Conservation (phyloP, 2,329 filamentous ascomycete species). For the Arthrobotrys musiformis region DNA sequence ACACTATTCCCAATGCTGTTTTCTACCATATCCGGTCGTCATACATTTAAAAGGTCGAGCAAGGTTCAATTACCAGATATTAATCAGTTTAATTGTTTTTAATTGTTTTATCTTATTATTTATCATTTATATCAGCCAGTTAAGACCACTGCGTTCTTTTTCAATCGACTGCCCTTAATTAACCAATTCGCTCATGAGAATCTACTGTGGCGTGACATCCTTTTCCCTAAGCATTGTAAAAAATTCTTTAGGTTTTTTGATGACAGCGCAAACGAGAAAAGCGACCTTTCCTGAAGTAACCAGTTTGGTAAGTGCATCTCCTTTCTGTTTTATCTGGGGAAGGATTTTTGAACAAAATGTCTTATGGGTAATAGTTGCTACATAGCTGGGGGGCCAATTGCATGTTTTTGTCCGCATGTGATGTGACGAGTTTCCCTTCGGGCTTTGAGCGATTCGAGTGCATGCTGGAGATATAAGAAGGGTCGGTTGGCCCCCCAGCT, state of each 20-base stretch:
- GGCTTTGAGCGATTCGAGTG: not conserved
- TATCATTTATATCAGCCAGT: too few species aligned
- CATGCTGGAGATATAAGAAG: not conserved
- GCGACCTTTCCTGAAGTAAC: not conserved
- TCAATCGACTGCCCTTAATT: too few species aligned
- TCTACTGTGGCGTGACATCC: slow-evolving; percentile 11
- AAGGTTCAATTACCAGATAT: too few species aligned
- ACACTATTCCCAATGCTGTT: too few species aligned
- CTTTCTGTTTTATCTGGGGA: not conserved
- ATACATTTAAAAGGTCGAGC: too few species aligned
- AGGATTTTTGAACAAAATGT: not conserved
- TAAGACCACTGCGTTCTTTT: too few species aligned
- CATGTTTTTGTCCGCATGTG: slow-evolving; percentile 17
- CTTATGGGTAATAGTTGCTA: slow-evolving; percentile 1
- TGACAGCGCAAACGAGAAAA: not conserved
- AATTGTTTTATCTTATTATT: too few species aligned
- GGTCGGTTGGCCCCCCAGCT: slow-evolving; percentile 16
- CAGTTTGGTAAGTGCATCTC: slow-evolving; percentile 3
- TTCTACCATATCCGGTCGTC: too few species aligned
- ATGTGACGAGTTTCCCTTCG: slow-evolving; percentile 20
- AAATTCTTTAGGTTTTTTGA: slow-evolving; percentile 13
- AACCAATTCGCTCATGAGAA: too few species aligned
- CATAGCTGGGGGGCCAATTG: slow-evolving; percentile 1
- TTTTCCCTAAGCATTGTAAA: not conserved
- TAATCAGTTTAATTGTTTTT: too few species aligned